Percentiles rank a stretch among this genome's conserved stretches.
Conservation (phyloP, 805 yeast genomes). For the Starmerella bacillaris region DNA sequence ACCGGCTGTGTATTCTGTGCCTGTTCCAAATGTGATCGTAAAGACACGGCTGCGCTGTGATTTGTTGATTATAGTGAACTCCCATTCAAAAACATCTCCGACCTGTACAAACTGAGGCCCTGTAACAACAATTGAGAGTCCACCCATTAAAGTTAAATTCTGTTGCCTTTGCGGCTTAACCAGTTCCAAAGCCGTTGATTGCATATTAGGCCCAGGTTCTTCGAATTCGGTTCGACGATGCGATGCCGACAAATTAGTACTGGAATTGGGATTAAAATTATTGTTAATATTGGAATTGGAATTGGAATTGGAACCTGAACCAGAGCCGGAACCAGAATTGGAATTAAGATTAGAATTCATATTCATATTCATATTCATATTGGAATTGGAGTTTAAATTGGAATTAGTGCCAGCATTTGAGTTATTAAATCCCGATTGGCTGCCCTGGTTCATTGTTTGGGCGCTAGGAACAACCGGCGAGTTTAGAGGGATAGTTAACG, state of each 20-base stretch:
- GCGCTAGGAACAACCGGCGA: constrained; percentile 9
- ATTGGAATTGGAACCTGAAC: no score
- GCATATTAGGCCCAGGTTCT: not conserved
- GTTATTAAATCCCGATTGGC: not conserved
- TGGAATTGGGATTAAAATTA: no score
- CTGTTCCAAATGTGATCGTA: constrained; percentile 24
- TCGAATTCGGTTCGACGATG: not conserved
- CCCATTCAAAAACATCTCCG: constrained; percentile 47
- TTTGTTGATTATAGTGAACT: constrained; percentile 46
- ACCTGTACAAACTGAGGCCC: constrained; percentile 44
- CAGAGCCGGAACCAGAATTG: not conserved
- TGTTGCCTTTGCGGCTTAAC: constrained; percentile 2
- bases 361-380: no score
- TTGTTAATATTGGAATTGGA: no score
- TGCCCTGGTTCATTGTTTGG: constrained; percentile 1
- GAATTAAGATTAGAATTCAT: no score
- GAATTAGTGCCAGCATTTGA: not conserved
- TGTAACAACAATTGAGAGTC: constrained; percentile 35
- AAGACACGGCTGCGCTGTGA: constrained; percentile 35
- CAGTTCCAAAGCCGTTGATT: constrained; percentile 8
- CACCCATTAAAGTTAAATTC: constrained; percentile 16
- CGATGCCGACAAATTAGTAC: not conserved
- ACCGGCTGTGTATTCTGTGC: not conserved
- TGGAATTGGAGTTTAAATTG: no score
- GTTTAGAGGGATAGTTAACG: constrained; percentile 10